Conservation (phyloP, 106 monocot genomes). For the Xerophyta viscosa region DNA sequence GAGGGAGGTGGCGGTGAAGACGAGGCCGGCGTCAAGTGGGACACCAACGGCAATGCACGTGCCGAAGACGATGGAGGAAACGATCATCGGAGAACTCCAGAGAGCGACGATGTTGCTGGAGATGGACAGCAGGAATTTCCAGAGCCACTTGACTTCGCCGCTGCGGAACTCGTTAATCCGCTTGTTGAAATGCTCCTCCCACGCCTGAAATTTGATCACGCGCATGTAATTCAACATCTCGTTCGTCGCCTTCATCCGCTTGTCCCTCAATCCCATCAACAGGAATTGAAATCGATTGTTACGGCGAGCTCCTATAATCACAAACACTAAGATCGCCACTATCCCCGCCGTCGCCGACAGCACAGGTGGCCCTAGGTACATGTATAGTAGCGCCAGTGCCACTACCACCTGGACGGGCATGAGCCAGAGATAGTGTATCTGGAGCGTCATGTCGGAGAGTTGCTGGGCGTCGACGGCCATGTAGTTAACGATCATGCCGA, state of each 20-base stretch:
- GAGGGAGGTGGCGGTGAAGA: constrained; percentile 88
- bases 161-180: constrained; percentile 45
- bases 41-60: constrained; percentile 51
- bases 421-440: constrained; percentile 95
- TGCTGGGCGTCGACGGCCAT: constrained; percentile 99
- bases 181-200: constrained; percentile 77
- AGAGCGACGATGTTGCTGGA: constrained; percentile 71
- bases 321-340: constrained; percentile 23
- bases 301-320: constrained; percentile 27
- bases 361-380: constrained; percentile 53
- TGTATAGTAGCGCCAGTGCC: constrained; percentile 53
- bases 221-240: constrained; percentile 96
- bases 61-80: constrained; percentile 62
- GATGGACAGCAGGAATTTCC: constrained; percentile 70
- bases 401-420: constrained; percentile 51
- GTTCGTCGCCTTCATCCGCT: constrained; percentile 88
- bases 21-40: constrained; percentile 57
- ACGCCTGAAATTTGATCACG: constrained; percentile 94
- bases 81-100: constrained; percentile 69
- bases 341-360: constrained; percentile 30
- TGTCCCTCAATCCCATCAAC: constrained; percentile 82
- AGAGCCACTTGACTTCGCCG: constrained; percentile 59
- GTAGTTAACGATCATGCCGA: constrained; percentile 95
- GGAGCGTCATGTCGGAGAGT: constrained; percentile 96
- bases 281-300: constrained; percentile 63